Evolutionary conservation across 148 eudicot species (phyloP).

Genomic region (Suaeda aralocaspica): DNA sequence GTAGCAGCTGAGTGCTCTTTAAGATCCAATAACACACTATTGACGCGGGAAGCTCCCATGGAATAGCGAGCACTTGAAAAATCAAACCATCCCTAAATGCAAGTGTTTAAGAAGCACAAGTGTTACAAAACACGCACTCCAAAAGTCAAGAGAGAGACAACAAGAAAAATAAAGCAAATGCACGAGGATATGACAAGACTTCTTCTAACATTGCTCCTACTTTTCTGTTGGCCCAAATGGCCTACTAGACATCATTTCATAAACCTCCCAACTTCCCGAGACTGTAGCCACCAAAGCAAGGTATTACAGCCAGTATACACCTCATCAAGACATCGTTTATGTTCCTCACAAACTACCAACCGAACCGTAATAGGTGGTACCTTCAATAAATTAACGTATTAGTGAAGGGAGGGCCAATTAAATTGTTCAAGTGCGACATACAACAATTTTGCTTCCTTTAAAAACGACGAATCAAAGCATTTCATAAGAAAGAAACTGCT

Average conservation of each 20-base stretch:
- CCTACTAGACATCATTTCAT: neutral
- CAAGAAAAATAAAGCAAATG: neutral
- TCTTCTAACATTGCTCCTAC: neutral
- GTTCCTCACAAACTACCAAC: neutral
- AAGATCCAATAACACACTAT: slow-evolving; percentile 59
- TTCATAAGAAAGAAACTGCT: no score
- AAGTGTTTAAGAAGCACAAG: neutral
- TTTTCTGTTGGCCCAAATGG: neutral
- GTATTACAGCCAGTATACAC: neutral
- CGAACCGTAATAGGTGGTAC: no score
- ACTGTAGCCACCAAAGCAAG: neutral
- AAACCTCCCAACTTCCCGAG: neutral
- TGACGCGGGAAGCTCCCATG: slow-evolving; percentile 81
- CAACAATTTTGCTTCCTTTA: neutral
- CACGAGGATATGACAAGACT: neutral
- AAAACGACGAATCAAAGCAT: no score
- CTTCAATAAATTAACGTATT: no score
- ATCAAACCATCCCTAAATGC: slow-evolving; percentile 72
- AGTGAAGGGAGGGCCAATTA: no score
- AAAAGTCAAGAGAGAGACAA: neutral
- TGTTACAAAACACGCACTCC: neutral
- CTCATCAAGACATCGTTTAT: neutral
- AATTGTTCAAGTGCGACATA: neutral
- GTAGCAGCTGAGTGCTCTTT: slow-evolving; percentile 74
- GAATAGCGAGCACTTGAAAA: slow-evolving; percentile 83